Conservation (phyloP, 129 eudicot species). For the Lactuca sativa region DNA sequence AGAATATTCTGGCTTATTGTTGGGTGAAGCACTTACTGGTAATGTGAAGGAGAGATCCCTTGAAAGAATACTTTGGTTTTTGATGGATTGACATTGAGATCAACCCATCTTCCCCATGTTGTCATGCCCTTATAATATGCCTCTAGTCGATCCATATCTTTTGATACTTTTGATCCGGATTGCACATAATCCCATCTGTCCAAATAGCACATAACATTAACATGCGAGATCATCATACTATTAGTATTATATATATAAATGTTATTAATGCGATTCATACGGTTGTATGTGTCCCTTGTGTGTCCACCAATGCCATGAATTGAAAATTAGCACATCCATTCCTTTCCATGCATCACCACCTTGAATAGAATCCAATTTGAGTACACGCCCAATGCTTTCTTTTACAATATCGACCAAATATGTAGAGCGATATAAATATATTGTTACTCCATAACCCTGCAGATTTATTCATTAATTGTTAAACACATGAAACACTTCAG, state of each 20-base stretch:
- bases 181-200: constrained; percentile 82
- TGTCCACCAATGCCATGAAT: constrained; percentile 93
- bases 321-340: constrained; percentile 74
- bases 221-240: neutral
- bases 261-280: constrained; percentile 30
- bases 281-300: constrained; percentile 61
- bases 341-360: constrained; percentile 70
- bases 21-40: constrained; percentile 41
- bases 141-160: constrained; percentile 68
- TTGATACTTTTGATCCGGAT: constrained; percentile 53
- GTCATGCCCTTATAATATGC: constrained; percentile 77
- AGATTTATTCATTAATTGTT: constrained; percentile 20
- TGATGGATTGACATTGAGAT: constrained; percentile 55
- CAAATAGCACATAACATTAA: neutral
- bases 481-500: neutral
- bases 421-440: constrained; percentile 56
- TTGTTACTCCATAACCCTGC: constrained; percentile 81
- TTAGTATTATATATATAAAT: neutral
- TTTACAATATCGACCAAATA: constrained; percentile 70
- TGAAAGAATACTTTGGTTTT: constrained; percentile 75
- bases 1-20: neutral
- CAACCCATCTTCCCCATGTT: constrained; percentile 86
- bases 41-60: constrained; percentile 83
- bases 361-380: constrained; percentile 63
- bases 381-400: constrained; percentile 52